A percentile compares a stretch with the other conserved stretches of the same genome.
Evolutionary conservation across 768 basidiomycete genomes (phyloP).

Genomic region (Trametes cingulata): DNA sequence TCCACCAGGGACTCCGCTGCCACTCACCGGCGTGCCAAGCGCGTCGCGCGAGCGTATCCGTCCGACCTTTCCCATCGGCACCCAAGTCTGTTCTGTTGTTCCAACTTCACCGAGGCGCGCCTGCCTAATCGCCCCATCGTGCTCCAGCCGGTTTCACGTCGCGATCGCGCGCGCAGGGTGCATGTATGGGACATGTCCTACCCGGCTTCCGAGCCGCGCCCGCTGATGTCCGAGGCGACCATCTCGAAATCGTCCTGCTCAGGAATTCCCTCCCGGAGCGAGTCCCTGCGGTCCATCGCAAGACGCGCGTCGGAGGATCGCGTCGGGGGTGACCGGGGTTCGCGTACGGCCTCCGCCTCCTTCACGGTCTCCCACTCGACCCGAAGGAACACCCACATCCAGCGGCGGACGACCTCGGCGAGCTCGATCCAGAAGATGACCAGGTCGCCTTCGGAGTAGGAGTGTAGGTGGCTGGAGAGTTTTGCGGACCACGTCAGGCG

Average conservation of each 20-base stretch:
- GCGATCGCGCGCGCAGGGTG: neutral
- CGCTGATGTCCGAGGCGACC: constrained; percentile 16
- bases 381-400: constrained; percentile 98
- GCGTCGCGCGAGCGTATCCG: neutral
- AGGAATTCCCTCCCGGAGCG: constrained; percentile 12
- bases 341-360: constrained; percentile 35
- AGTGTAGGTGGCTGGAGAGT: constrained; percentile 83
- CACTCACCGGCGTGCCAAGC: constrained; percentile 20
- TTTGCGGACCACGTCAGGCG: constrained; percentile 95
- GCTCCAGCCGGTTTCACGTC: no score
- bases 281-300: constrained; percentile 14
- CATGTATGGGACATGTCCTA: neutral
- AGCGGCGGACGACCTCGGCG: constrained; percentile 85
- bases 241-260: constrained; percentile 26
- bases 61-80: constrained; percentile 15
- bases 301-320: neutral
- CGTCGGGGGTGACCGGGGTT: constrained; percentile 15
- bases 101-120: neutral
- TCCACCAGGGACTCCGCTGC: constrained; percentile 3
- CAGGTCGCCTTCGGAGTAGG: constrained; percentile 72
- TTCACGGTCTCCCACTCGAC: constrained; percentile 96
- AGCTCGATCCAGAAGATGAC: constrained; percentile 90
- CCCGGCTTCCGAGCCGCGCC: constrained; percentile 15
- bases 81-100: neutral
- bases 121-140: neutral